Percentiles rank a stretch among this genome's conserved stretches.
phyloP scores from a whole-genome alignment of 495 filamentous ascomycete genomes.

The Hypoxylon subgilvum region DNA sequence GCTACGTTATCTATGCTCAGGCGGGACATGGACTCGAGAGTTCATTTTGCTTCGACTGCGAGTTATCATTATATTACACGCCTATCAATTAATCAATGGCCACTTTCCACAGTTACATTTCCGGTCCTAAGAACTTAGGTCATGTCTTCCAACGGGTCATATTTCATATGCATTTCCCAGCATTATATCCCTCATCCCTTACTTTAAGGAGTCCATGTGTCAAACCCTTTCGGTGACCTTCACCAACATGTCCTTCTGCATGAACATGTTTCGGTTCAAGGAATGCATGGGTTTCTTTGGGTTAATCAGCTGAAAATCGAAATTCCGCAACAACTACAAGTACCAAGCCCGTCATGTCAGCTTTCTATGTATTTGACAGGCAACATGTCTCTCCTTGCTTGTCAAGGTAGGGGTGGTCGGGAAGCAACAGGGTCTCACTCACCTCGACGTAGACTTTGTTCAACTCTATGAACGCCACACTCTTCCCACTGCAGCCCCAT shows the following conservation, averaged over 20 bases:
- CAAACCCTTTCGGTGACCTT: slow-evolving; percentile 30
- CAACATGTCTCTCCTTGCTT: no score
- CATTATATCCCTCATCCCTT: background rate
- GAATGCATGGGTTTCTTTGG: slow-evolving; percentile 16
- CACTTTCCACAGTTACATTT: no score
- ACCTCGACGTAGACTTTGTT: slow-evolving; percentile 62
- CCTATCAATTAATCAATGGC: no score
- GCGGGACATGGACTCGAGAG: no score
- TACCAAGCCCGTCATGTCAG: background rate
- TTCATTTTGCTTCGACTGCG: no score
- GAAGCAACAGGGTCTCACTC: slow-evolving; percentile 29
- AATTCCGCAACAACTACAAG: slow-evolving; percentile 20
- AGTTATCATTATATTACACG: no score
- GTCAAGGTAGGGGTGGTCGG: no score
- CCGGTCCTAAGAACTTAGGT: no score
- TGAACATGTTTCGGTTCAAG: slow-evolving; percentile 34
- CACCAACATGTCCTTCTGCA: slow-evolving; percentile 43
- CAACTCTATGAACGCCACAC: slow-evolving; percentile 49
- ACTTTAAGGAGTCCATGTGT: background rate
- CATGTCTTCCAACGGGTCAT: no score
- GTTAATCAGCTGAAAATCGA: slow-evolving; percentile 30
- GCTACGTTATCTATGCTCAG: no score
- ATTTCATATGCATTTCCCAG: background rate
- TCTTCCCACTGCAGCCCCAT: slow-evolving; percentile 47
- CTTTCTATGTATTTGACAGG: background rate